phyloP scores from a whole-genome alignment of 371 early-diverging fungal species.

The Nematocida homosporus region DNA sequence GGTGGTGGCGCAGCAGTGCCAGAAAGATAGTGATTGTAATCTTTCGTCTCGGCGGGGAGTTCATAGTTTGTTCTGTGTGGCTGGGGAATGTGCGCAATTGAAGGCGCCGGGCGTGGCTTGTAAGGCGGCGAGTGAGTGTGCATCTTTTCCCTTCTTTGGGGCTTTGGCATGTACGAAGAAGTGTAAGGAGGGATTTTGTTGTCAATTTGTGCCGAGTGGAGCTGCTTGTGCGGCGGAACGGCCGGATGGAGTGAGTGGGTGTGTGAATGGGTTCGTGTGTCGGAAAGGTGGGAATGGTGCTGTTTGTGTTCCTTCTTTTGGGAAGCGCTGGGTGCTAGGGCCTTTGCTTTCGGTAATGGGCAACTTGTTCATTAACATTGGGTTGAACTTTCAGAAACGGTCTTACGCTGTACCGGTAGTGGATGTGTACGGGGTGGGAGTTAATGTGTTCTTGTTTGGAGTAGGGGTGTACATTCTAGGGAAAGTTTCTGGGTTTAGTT shows the following conservation, averaged over 20 bases:
- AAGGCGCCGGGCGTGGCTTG: constrained; percentile 61
- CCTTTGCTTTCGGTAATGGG: constrained; percentile 73
- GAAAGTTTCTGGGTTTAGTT: constrained; percentile 74
- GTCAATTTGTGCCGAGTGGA: constrained; percentile 64
- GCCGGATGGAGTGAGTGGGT: constrained; percentile 65
- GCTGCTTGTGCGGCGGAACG: constrained; percentile 62
- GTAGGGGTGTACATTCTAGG: constrained; percentile 72
- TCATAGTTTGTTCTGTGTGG: constrained; percentile 67
- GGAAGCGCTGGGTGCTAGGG: constrained; percentile 69
- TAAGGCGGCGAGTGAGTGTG: constrained; percentile 64
- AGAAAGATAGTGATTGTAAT: constrained; percentile 66
- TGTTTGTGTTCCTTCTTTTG: constrained; percentile 61
- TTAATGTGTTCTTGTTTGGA: constrained; percentile 69
- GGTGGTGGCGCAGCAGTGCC: too few species aligned
- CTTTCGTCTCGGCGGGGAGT: constrained; percentile 58
- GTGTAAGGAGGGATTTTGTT: constrained; percentile 63
- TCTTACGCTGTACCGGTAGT: constrained; percentile 70
- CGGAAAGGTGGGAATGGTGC: constrained; percentile 52
- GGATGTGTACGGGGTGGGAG: constrained; percentile 36
- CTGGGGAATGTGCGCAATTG: constrained; percentile 63
- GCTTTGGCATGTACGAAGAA: constrained; percentile 67
- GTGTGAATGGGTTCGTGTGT: constrained; percentile 62
- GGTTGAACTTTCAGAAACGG: constrained; percentile 79
- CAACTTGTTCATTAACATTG: constrained; percentile 74
- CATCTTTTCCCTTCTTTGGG: constrained; percentile 68